Evolutionary conservation across 129 eudicot species (phyloP).

Genomic region (Flaveria trinervia): DNA sequence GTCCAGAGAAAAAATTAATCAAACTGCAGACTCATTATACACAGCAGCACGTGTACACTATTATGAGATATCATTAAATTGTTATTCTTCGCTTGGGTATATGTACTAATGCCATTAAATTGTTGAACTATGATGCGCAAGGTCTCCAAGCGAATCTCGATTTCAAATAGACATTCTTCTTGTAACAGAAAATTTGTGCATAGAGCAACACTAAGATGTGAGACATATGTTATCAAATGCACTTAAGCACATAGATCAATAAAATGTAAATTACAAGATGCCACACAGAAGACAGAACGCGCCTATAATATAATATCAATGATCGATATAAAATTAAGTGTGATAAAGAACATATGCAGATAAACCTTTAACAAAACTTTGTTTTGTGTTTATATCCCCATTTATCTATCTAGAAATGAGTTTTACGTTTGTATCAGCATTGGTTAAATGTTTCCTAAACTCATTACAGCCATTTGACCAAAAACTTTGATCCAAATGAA

Average conservation of each 20-base stretch:
- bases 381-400: too few relatives aligned
- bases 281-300: background rate
- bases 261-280: background rate
- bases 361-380: background rate
- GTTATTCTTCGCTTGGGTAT: background rate
- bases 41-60: background rate
- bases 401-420: background rate
- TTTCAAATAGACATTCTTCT: conserved; percentile 4
- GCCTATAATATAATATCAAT: background rate
- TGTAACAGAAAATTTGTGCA: background rate
- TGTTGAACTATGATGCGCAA: background rate
- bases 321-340: background rate
- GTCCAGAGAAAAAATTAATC: background rate
- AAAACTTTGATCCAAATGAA: background rate
- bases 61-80: background rate
- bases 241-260: too few relatives aligned
- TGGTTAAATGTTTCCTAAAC: conserved; percentile 2
- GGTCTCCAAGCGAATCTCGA: background rate
- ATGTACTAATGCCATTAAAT: background rate
- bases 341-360: background rate
- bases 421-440: background rate
- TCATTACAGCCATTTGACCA: background rate
- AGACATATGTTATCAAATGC: too few relatives aligned
- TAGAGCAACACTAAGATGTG: background rate
- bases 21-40: background rate